Conservation (phyloP, 257 asterid genomes). For the Gentiana straminea region DNA sequence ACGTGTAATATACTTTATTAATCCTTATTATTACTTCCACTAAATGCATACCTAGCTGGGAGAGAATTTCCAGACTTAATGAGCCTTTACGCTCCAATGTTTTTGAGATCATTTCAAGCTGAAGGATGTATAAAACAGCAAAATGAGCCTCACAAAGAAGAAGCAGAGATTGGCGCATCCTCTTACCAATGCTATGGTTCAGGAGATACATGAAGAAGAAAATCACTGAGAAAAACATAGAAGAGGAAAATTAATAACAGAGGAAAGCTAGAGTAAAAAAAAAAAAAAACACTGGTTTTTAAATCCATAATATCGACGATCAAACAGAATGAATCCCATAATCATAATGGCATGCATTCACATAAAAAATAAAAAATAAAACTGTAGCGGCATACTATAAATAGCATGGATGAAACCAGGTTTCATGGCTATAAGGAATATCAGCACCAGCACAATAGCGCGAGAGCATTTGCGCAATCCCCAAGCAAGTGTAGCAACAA, state of each 20-base stretch:
- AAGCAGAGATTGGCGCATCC: slow-evolving; percentile 76
- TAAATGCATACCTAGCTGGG: slow-evolving; percentile 66
- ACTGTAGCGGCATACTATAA: slow-evolving; percentile 51
- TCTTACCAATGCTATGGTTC: slow-evolving; percentile 59
- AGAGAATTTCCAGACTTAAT: slow-evolving; percentile 50
- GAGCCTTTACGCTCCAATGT: slow-evolving; percentile 58
- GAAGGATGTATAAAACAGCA: slow-evolving; percentile 78
- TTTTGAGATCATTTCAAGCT: slow-evolving; percentile 70
- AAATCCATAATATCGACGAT: background rate
- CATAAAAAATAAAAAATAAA: too few relatives aligned
- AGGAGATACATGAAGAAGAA: slow-evolving; percentile 84
- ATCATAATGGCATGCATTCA: too few relatives aligned
- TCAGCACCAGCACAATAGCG: slow-evolving; percentile 74
- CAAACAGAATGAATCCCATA: background rate
- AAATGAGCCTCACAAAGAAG: slow-evolving; percentile 94
- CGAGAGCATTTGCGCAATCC: slow-evolving; percentile 95
- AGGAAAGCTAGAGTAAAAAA: slow-evolving; percentile 8
- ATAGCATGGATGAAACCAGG: slow-evolving; percentile 94
- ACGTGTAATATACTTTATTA: too few relatives aligned
- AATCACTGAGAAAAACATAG: slow-evolving; percentile 50
- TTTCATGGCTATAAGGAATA: slow-evolving; percentile 81
- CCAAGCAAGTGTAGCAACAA: slow-evolving; percentile 99
- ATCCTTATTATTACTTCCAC: too few relatives aligned
- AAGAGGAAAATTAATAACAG: slow-evolving; percentile 21
- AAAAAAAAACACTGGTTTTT: background rate